Evolutionary conservation across 2,329 filamentous ascomycete species (phyloP), one percentile per base, ranked within the genome.

Genomic region (Zymoseptoria pseudotritici): DNA sequence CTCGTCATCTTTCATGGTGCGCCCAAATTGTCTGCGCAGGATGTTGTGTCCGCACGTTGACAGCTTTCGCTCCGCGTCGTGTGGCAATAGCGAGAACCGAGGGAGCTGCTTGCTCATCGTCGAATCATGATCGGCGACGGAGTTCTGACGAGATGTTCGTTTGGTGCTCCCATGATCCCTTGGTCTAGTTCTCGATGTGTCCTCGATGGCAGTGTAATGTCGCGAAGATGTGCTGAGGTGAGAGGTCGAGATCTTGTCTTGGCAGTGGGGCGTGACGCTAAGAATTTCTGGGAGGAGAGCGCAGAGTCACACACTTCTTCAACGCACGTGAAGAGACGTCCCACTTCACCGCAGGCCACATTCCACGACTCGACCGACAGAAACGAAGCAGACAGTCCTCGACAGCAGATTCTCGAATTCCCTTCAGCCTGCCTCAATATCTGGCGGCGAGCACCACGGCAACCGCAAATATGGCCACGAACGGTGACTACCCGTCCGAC

Each of bases 401-500:
- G 36, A 46, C 36, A 17, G 36, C 36, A 17, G 17, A 46, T 46
- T n/a, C 17, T 17, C 36, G 13, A 46, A 46, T 7, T 17, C 13
- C 6, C 36, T 17, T 46, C 36, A 6, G 36, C 36, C 13, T 17
- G 36, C 13, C 36, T n/a, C 36, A 46, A 17, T n/a, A 46, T 7
- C 13, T 46, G 36, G 36, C 36, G 6, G 17, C 36, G 22, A 53
- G n/a, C 20, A 13, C 17, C 52, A 13, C 52, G 22, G 8, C 9
- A 24, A 67, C 65, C 68, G 73, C 73, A 77, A 80, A 70, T 73
- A 82, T 82, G 81, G 80, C 79, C 70, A 75, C 79, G 63, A 82
- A 82, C 75, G 80, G 80, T 71, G 80, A 82, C 69, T 80, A 79
- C 67, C 66, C 69, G 11, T 80, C 79, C 59, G 79, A 81, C 63